Percentiles rank a stretch among this genome's conserved stretches.
Conservation (phyloP, 495 filamentous ascomycete genomes). For the Trichoderma virens region DNA sequence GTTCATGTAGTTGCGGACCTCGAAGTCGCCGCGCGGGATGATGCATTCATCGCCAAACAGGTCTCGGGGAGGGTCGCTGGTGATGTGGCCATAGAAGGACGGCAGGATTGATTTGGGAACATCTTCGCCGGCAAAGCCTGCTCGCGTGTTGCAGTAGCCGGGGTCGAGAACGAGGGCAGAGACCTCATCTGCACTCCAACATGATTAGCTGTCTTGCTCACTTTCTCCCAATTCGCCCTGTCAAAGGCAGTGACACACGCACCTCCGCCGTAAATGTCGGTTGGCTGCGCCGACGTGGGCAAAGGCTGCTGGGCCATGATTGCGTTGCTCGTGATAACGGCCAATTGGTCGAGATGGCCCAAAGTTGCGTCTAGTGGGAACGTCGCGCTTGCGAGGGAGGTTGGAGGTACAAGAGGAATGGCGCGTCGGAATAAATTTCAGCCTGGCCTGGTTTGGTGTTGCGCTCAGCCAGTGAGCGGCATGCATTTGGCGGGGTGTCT, state of each 20-base stretch:
- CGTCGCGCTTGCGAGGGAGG: not conserved
- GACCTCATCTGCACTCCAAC: conserved; percentile 68
- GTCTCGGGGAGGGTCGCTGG: conserved; percentile 45
- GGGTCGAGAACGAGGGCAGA: conserved; percentile 94
- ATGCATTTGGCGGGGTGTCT: conserved; percentile 5
- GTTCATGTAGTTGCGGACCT: conserved; percentile 83
- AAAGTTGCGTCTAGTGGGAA: not conserved
- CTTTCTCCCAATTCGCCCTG: conserved; percentile 8
- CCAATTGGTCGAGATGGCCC: not conserved
- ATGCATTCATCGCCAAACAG: conserved; percentile 85
- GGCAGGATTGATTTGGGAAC: conserved; percentile 87
- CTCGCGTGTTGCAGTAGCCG: conserved; percentile 82
- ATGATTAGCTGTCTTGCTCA: conserved; percentile 15
- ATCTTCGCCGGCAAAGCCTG: conserved; percentile 96
- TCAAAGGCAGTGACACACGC: conserved; percentile 28
- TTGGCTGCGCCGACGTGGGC: conserved; percentile 39
- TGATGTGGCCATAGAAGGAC: conserved; percentile 61
- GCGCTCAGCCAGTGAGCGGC: not conserved
- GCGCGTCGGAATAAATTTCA: conserved; percentile 9
- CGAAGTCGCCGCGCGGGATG: conserved; percentile 62
- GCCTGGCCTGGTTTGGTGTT: not conserved
- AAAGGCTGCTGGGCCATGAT: conserved; percentile 24
- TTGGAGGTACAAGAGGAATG: conserved; percentile 4
- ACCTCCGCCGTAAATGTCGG: conserved; percentile 79
- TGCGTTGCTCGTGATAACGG: not conserved